Evolutionary conservation across 2,329 filamentous ascomycete genomes (phyloP), one percentile per base, ranked within the genome.

Genomic region (Ramichloridium luteum): DNA sequence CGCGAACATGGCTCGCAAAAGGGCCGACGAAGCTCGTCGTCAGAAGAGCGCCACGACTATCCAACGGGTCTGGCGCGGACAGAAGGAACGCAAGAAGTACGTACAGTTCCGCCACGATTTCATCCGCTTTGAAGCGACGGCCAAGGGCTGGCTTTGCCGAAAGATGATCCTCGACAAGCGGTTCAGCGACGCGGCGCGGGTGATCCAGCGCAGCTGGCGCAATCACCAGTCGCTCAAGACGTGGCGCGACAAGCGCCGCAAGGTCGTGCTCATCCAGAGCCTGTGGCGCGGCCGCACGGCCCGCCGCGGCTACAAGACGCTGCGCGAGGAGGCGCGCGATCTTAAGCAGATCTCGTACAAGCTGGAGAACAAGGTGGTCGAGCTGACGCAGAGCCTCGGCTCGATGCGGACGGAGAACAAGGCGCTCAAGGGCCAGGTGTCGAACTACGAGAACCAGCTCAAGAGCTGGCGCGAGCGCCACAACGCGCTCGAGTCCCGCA

Each of bases 311-410:
- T 98, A 98, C 69, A 96, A 93, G 73, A 75, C 67, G 47, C 64
- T 93, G 39, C 83, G 90, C 46, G 86, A 94, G 60, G 90, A 98
- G 61, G 90, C 90, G 44, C 81, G 90, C 53, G 92, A 98, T 65
- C 73, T 98, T 57, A 96, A 96, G 69, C 88, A 96, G 60, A 98
- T 98, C 47, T 96, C 90, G 2, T 98, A 98, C 69, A 96, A 93
- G 67, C 67, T 98, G 49, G 90, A 98, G 60, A 96, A 98, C 71
- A 98, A 98, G 74, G 90, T 98, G 41, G 84, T 98, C 41, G 90
- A 98, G 64, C 72, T 98, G 51, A 98, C 90, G 1, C 90, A 98
- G 58, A 83, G 80, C 30, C 62, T 98, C 48, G 86, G 90, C 44
- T 78, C 84, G 6, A 80, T 93, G 70, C 93, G 93, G 65, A 74